phyloP scores from a whole-genome alignment of 176 grass and related monocot species.

The Metroxylon sagu region DNA sequence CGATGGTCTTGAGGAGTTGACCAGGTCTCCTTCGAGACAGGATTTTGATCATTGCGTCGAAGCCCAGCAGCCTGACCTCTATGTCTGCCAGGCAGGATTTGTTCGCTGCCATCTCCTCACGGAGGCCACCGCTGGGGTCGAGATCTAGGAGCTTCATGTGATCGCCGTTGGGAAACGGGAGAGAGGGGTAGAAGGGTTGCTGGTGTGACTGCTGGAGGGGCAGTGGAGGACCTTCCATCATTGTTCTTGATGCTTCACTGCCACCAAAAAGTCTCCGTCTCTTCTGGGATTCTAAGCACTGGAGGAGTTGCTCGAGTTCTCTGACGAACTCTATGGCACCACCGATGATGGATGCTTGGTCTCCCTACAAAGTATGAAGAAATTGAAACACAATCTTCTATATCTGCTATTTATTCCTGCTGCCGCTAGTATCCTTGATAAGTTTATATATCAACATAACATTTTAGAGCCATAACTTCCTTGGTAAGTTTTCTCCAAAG shows the following conservation, averaged over 20 bases:
- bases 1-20: conserved; percentile 81
- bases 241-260: conserved; percentile 36
- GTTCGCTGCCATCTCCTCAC: conserved; percentile 82
- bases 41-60: conserved; percentile 89
- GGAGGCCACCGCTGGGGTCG: conserved; percentile 26
- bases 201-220: conserved; percentile 16
- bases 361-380: conserved; percentile 40
- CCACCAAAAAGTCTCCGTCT: conserved; percentile 41
- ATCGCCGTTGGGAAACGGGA: conserved; percentile 36
- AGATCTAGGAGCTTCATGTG: conserved; percentile 48
- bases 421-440: no score
- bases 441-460: no score
- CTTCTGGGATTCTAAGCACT: conserved; percentile 94
- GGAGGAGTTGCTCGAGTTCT: conserved; percentile 86
- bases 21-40: conserved; percentile 58
- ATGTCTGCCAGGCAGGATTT: conserved; percentile 88
- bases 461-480: no score
- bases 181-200: conserved; percentile 29
- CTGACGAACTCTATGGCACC: conserved; percentile 94
- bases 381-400: no score
- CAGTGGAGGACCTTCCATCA: conserved; percentile 23
- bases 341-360: conserved; percentile 87
- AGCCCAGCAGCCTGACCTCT: conserved; percentile 67
- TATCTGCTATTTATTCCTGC: no score
- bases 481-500: no score